A percentile compares a stretch with the other conserved stretches of the same genome.
Evolutionary conservation across 352 stramenopile species (phyloP).

Genomic region (Pythium apleroticum): DNA sequence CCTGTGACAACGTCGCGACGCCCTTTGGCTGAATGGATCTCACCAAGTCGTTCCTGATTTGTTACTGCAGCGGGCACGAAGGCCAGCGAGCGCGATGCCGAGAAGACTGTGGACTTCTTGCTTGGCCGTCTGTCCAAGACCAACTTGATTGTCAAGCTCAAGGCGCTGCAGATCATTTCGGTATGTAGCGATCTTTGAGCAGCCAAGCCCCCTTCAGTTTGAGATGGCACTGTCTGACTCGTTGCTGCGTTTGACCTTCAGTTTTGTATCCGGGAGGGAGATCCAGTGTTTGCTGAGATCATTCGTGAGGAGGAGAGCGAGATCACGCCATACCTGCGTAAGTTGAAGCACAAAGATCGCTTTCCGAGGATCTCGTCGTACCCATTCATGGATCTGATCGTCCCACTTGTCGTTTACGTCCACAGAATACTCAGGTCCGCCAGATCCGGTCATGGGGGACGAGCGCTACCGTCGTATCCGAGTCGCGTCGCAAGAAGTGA

Average conservation of each 20-base stretch:
- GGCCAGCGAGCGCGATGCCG: slow-evolving; percentile 56
- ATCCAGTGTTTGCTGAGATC: slow-evolving; percentile 52
- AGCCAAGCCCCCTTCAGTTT: neutral
- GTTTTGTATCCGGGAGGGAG: slow-evolving; percentile 78
- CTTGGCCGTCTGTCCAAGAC: slow-evolving; percentile 71
- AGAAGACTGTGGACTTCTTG: slow-evolving; percentile 83
- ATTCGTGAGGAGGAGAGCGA: slow-evolving; percentile 74
- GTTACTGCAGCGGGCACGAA: slow-evolving; percentile 64
- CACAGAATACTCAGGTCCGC: slow-evolving; percentile 72
- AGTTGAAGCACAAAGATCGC: slow-evolving; percentile 21
- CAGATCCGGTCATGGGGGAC: slow-evolving; percentile 77
- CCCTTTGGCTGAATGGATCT: neutral
- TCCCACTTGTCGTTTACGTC: neutral
- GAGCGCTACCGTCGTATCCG: slow-evolving; percentile 86
- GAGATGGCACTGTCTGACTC: slow-evolving; percentile 4
- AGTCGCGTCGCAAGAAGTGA: slow-evolving; percentile 72
- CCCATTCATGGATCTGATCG: slow-evolving; percentile 4
- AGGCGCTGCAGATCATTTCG: slow-evolving; percentile 84
- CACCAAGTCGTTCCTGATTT: slow-evolving; percentile 5
- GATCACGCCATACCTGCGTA: slow-evolving; percentile 69
- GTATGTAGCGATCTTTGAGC: slow-evolving; percentile 30
- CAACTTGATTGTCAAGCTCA: slow-evolving; percentile 86
- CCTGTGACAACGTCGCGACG: neutral
- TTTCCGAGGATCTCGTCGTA: slow-evolving; percentile 3
- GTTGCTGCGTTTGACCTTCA: slow-evolving; percentile 29